phyloP scores from a whole-genome alignment of 495 filamentous ascomycete species.

The Annulohypoxylon moriforme region DNA sequence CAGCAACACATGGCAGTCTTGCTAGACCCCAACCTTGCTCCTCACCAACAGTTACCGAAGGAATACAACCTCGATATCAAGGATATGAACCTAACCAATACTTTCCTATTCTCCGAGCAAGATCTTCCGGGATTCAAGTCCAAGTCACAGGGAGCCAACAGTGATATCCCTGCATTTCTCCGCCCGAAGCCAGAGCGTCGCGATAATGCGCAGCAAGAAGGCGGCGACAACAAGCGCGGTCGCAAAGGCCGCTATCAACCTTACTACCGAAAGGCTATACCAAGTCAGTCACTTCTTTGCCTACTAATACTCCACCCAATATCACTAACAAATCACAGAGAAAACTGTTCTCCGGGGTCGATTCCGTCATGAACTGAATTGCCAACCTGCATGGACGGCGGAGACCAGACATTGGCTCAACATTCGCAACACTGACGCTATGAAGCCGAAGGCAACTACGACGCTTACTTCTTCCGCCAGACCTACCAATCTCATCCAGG shows the following conservation, averaged over 20 bases:
- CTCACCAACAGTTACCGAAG: conserved; percentile 76
- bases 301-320: neutral
- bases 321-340: conserved; percentile 62
- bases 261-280: conserved; percentile 81
- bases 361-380: conserved; percentile 80
- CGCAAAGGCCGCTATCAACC: conserved; percentile 72
- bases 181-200: conserved; percentile 52
- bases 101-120: conserved; percentile 90
- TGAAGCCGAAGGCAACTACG: conserved; percentile 69
- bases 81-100: conserved; percentile 74
- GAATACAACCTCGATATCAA: conserved; percentile 82
- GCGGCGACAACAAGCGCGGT: conserved; percentile 51
- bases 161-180: conserved; percentile 63
- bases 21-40: conserved; percentile 59
- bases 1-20: conserved; percentile 58
- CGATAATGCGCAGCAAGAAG: conserved; percentile 49
- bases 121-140: conserved; percentile 82
- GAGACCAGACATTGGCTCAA: conserved; percentile 74
- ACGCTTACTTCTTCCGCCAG: conserved; percentile 59
- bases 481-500: conserved; percentile 55
- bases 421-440: conserved; percentile 68
- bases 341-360: conserved; percentile 81
- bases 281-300: conserved; percentile 68
- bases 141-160: conserved; percentile 63
- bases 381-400: conserved; percentile 77